These are phyloP conservation scores for Coemansia asiatica DNA, from an alignment of 192 early-diverging fungal genomes.

Conservation along the genomic window DNA sequence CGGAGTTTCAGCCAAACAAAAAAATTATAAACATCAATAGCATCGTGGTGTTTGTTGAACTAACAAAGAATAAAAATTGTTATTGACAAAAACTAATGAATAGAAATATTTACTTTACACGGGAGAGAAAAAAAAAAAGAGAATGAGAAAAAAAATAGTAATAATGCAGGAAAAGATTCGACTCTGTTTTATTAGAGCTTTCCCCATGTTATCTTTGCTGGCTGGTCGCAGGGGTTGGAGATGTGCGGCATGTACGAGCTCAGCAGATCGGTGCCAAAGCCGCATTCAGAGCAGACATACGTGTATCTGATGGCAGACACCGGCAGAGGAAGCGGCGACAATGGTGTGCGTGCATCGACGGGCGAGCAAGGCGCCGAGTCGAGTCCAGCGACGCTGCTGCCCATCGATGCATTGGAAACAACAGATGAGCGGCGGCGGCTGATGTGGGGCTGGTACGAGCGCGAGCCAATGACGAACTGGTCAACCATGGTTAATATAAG, in stretches of 20 bases:
- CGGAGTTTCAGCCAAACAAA: no score
- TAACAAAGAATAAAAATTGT: no score
- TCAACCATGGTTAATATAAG: slow-evolving; percentile 14
- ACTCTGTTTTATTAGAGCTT: slow-evolving; percentile 11
- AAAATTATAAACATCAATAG: no score
- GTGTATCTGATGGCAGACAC: slow-evolving; percentile 34
- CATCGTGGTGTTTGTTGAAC: no score
- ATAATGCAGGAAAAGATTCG: no score
- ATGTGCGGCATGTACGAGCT: slow-evolving; percentile 48
- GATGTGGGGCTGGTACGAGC: slow-evolving; percentile 42
- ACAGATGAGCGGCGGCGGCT: slow-evolving; percentile 46
- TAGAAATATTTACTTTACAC: background rate
- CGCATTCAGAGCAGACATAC: slow-evolving; percentile 44
- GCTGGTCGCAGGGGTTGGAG: slow-evolving; percentile 46
- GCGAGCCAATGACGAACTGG: slow-evolving; percentile 10
- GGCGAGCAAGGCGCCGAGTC: slow-evolving; percentile 24
- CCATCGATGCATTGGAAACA: slow-evolving; percentile 7
- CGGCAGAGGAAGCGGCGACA: background rate
- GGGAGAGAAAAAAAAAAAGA: slow-evolving; percentile 1
- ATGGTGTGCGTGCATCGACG: background rate
- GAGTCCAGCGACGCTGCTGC: background rate
- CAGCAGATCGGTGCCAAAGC: slow-evolving; percentile 48
- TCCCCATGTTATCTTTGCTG: slow-evolving; percentile 28
- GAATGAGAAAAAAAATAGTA: background rate
- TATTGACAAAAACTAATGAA: no score